Conservation (phyloP, 164 flowering plant genomes). For the Magnolia officinalis region DNA sequence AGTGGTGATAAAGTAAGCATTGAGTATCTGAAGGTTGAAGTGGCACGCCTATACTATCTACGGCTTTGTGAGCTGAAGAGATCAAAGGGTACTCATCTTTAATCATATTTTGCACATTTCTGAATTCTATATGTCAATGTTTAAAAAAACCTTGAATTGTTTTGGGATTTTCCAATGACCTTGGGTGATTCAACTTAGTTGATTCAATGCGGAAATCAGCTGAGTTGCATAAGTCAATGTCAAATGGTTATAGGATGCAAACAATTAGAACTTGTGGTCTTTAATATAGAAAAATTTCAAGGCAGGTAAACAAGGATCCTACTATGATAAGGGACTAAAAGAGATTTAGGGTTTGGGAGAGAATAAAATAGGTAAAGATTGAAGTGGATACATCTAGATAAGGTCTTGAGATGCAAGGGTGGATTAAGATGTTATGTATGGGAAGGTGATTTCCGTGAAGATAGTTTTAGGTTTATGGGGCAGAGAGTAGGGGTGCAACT, state of each 20-base stretch:
- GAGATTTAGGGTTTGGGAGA: not conserved
- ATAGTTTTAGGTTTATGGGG: too few relatives aligned
- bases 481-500: too few relatives aligned
- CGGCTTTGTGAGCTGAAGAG: constrained; percentile 63
- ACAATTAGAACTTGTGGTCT: not conserved
- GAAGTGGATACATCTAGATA: not conserved
- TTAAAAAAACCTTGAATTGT: not conserved
- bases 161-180: not conserved
- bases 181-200: not conserved
- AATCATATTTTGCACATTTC: not conserved
- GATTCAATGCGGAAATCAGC: not conserved
- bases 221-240: not conserved
- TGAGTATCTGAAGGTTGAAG: constrained; percentile 61
- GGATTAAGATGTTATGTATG: not conserved
- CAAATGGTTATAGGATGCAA: too few relatives aligned
- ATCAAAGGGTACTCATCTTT: constrained; percentile 51
- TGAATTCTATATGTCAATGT: not conserved
- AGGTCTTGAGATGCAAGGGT: not conserved
- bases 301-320: not conserved
- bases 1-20: constrained; percentile 35
- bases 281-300: not conserved
- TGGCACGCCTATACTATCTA: constrained; percentile 76
- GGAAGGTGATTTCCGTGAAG: not conserved
- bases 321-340: not conserved
- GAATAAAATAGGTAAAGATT: not conserved